phyloP scores from a whole-genome alignment of 2,329 filamentous ascomycete genomes.

The Teratosphaeria viscida region DNA sequence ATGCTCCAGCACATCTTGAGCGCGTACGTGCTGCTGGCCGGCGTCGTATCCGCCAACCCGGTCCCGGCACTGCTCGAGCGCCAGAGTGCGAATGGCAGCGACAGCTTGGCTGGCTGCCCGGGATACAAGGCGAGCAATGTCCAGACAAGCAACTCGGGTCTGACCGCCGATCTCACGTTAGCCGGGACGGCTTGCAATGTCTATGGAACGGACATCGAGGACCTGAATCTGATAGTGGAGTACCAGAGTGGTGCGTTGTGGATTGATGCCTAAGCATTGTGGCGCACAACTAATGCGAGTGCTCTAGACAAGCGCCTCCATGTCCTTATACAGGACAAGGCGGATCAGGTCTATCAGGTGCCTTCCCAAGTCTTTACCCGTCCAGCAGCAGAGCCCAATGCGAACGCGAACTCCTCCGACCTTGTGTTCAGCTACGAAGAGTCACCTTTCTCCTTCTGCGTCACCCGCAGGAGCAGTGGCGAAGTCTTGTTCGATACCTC shows the following conservation, averaged over 20 bases:
- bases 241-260: constrained; percentile 46
- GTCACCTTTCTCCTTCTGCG: constrained; percentile 57
- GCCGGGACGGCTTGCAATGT: constrained; percentile 55
- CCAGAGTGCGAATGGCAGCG: not conserved
- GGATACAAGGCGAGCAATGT: constrained; percentile 59
- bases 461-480: constrained; percentile 47
- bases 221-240: constrained; percentile 49
- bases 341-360: constrained; percentile 62
- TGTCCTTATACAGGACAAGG: constrained; percentile 57
- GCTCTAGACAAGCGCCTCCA: constrained; percentile 48
- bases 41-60: not conserved
- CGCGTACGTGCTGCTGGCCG: not conserved
- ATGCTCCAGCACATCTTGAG: not conserved
- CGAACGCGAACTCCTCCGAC: constrained; percentile 27
- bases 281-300: not conserved
- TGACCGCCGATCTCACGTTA: constrained; percentile 61
- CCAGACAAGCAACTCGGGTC: constrained; percentile 38
- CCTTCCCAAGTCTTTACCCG: constrained; percentile 58
- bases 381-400: constrained; percentile 31
- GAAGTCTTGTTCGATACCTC: constrained; percentile 61
- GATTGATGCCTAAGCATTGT: not conserved
- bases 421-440: constrained; percentile 44
- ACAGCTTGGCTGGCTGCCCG: constrained; percentile 40
- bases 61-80: not conserved
- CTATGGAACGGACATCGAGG: constrained; percentile 48